These are phyloP conservation scores for Fusarium sp. DNA, from an alignment of 2,329 filamentous ascomycete species.

Conservation along the genomic window DNA sequence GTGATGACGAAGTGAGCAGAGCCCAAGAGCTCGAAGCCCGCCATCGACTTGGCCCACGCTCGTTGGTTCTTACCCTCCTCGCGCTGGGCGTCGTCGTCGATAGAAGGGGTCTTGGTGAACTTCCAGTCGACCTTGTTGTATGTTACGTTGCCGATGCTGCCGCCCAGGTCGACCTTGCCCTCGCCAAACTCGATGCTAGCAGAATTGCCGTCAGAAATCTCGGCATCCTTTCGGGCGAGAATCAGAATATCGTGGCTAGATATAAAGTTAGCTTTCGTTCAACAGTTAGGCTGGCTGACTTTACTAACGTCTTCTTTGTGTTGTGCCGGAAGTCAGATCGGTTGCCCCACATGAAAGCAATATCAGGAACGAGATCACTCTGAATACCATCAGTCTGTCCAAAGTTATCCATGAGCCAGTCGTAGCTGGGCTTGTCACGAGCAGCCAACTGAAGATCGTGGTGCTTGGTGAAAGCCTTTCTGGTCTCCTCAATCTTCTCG, in stretches of 20 bases:
- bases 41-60: slow-evolving; percentile 41
- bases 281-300: neutral
- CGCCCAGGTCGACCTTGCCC: slow-evolving; percentile 35
- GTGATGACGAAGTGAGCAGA: slow-evolving; percentile 42
- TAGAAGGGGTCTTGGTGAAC: slow-evolving; percentile 39
- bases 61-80: slow-evolving; percentile 41
- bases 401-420: slow-evolving; percentile 40
- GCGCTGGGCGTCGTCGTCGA: slow-evolving; percentile 25
- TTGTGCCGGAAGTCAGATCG: slow-evolving; percentile 40
- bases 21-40: slow-evolving; percentile 39
- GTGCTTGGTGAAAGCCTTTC: slow-evolving; percentile 31
- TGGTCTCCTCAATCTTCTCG: slow-evolving; percentile 35
- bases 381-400: slow-evolving; percentile 31
- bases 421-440: slow-evolving; percentile 41
- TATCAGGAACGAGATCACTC: slow-evolving; percentile 40
- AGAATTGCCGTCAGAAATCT: slow-evolving; percentile 38
- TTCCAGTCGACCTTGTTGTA: slow-evolving; percentile 44
- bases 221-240: slow-evolving; percentile 39
- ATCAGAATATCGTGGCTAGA: slow-evolving; percentile 40
- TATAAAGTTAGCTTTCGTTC: slow-evolving; percentile 9
- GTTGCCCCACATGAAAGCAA: slow-evolving; percentile 44
- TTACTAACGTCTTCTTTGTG: slow-evolving; percentile 40
- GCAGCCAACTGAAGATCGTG: slow-evolving; percentile 40
- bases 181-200: slow-evolving; percentile 35
- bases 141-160: slow-evolving; percentile 37